Conservation (phyloP, 306 rosid species). For the Cucumis cinereus region DNA sequence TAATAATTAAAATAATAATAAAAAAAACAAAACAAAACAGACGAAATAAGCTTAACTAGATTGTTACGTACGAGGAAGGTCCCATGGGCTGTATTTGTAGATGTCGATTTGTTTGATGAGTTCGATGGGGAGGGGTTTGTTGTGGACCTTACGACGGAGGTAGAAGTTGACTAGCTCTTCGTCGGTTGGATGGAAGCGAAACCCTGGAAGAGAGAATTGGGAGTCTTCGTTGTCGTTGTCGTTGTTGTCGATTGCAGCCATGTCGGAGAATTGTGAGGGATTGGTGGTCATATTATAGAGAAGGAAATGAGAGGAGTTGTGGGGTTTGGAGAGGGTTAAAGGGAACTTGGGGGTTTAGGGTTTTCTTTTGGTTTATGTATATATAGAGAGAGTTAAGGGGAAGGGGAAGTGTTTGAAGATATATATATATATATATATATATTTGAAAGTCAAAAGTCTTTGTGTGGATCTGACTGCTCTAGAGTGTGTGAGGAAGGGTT, state of each 20-base stretch:
- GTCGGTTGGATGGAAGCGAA: conserved; percentile 87
- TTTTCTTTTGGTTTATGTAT: neutral
- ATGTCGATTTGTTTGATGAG: conserved; percentile 87
- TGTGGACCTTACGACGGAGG: conserved; percentile 61
- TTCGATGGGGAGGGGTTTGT: conserved; percentile 37
- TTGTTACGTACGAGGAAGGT: conserved; percentile 64
- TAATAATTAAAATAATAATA: too few species aligned
- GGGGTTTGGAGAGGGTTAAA: neutral
- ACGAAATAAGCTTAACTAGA: too few species aligned
- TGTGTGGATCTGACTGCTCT: neutral
- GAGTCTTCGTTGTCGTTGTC: neutral
- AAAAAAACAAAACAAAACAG: too few species aligned
- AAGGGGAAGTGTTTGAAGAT: neutral
- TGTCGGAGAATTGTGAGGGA: neutral
- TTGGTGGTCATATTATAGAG: neutral
- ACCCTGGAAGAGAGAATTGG: conserved; percentile 56
- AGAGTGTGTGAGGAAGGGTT: too few species aligned
- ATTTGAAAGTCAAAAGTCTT: neutral
- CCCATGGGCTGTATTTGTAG: conserved; percentile 29
- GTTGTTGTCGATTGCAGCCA: neutral
- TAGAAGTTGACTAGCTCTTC: conserved; percentile 82
- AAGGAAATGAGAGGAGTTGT: too few species aligned
- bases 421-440: too few species aligned
- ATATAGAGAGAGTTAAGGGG: neutral
- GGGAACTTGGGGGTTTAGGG: neutral